Conservation (phyloP, 2,329 filamentous ascomycete species). For the Ophiostoma sp. region DNA sequence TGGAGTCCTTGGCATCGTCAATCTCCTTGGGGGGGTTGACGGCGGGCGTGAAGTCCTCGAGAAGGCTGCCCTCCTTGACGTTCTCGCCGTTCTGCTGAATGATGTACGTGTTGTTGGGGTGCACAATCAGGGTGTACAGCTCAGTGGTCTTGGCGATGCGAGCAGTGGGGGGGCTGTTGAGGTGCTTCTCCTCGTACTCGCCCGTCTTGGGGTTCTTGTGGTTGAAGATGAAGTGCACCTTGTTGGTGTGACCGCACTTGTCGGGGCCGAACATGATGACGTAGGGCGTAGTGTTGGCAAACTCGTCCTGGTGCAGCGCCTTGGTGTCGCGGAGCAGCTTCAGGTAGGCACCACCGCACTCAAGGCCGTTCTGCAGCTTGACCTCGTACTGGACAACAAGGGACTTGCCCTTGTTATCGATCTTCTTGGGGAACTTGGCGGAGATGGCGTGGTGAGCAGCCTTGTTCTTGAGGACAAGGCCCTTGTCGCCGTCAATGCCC, state of each 20-base stretch:
- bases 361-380: slow-evolving; percentile 94
- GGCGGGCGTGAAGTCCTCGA: slow-evolving; percentile 88
- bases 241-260: slow-evolving; percentile 99
- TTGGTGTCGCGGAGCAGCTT: slow-evolving; percentile 98
- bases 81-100: slow-evolving; percentile 88
- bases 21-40: slow-evolving; percentile 95
- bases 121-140: slow-evolving; percentile 94
- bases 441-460: slow-evolving; percentile 99
- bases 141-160: slow-evolving; percentile 87
- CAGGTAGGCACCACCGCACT: slow-evolving; percentile 97
- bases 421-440: slow-evolving; percentile 93
- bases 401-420: slow-evolving; percentile 95
- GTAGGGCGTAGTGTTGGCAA: slow-evolving; percentile 94
- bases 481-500: slow-evolving; percentile 92
- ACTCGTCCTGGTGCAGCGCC: slow-evolving; percentile 93
- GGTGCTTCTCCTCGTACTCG: slow-evolving; percentile 99
- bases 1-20: slow-evolving; percentile 85
- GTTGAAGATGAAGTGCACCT: slow-evolving; percentile 98
- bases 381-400: slow-evolving; percentile 98
- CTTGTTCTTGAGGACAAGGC: slow-evolving; percentile 94
- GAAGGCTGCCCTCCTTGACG: slow-evolving; percentile 81
- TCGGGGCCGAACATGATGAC: slow-evolving; percentile 99
- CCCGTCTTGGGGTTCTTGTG: slow-evolving; percentile 99
- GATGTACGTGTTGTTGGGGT: slow-evolving; percentile 91
- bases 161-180: slow-evolving; percentile 75